These are phyloP conservation scores for Parathielavia appendiculata DNA, from an alignment of 495 filamentous ascomycete genomes.

Conservation along the genomic window DNA sequence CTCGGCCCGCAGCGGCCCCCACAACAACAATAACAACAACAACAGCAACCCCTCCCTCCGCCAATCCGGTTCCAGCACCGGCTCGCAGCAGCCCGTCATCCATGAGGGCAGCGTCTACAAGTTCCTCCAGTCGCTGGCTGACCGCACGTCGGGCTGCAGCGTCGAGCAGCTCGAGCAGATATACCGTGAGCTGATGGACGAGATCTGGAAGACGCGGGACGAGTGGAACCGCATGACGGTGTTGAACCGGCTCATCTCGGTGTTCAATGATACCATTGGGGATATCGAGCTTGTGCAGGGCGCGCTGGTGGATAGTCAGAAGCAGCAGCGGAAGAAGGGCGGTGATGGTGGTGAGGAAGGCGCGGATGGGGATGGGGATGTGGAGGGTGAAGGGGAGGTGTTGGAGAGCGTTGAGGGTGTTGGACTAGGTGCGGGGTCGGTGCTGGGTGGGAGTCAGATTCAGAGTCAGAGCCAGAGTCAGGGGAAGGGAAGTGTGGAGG, in stretches of 20 bases:
- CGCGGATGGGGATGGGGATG: not conserved
- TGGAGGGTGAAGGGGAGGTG: not conserved
- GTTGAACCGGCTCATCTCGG: slow-evolving; percentile 51
- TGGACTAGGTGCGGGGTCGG: not conserved
- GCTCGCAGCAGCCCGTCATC: slow-evolving; percentile 51
- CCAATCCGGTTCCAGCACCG: slow-evolving; percentile 28
- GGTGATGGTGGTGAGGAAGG: not conserved
- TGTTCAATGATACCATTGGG: slow-evolving; percentile 74
- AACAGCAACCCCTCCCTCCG: slow-evolving; percentile 19
- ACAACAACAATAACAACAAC: not conserved
- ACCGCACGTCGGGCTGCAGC: slow-evolving; percentile 68
- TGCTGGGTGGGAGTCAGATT: not conserved
- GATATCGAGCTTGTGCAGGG: slow-evolving; percentile 73
- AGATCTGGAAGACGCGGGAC: slow-evolving; percentile 69
- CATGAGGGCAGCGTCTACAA: slow-evolving; percentile 50
- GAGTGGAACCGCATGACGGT: slow-evolving; percentile 79
- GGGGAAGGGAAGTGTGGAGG: not conserved
- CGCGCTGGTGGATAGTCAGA: slow-evolving; percentile 29
- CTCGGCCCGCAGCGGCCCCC: not conserved
- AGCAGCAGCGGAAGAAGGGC: slow-evolving; percentile 6
- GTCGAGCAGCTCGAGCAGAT: slow-evolving; percentile 95
- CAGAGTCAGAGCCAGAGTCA: slow-evolving; percentile 9
- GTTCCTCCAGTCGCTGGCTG: slow-evolving; percentile 55
- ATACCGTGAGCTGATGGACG: slow-evolving; percentile 83
- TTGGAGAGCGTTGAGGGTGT: not conserved